Evolutionary conservation across 768 basidiomycete species (phyloP), one percentile per base, ranked within the genome.

Genomic region (Podaxis mareebaensis): DNA sequence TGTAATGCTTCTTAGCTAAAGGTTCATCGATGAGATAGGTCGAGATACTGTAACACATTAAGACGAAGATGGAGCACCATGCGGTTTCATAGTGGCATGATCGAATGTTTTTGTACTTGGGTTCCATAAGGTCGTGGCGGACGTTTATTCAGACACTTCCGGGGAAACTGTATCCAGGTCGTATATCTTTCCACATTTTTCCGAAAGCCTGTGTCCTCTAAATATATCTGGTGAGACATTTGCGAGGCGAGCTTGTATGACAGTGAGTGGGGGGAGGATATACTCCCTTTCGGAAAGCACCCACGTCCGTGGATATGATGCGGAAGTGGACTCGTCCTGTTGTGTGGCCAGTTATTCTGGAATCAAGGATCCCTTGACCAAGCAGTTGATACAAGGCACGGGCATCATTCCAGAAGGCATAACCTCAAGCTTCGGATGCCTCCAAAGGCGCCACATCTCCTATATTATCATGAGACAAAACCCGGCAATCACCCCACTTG

Each of bases 401-500:
- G 60, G 40, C 24, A 46, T 61, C 52, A 53, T 33, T 56, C 54
- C 52, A 61, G 60, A 61, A 61, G 60, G 60, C 24, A 24, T 20
- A 17, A 54, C 39, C 60, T 61, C 13, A 24, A 52, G 60, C 60
- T 61, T 62, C 61, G 42, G 53, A 62, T 55, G 42, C 44, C 53
- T 46, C 42, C 39, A 44, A 55, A 24, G 24, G 33, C 61, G 53
- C 53, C 61, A 54, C 61, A 62, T 15, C 20, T 62, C 36, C 53
- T 33, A 44, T 48, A 55, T 55, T 55, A 55, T 62, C 61, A 55
- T 33, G 38, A 48, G 44, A 48, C 26, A 6, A 59, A 17, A 55
- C 61, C 38, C 61, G 61, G 61, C 61, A 62, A 62, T 62, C 61
- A 62, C 61, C 60, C 61, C 53, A 54, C 60, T 48, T 62, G 4